Evolutionary conservation across 2,329 filamentous ascomycete species (phyloP).

Genomic region (Xylaria sp.): DNA sequence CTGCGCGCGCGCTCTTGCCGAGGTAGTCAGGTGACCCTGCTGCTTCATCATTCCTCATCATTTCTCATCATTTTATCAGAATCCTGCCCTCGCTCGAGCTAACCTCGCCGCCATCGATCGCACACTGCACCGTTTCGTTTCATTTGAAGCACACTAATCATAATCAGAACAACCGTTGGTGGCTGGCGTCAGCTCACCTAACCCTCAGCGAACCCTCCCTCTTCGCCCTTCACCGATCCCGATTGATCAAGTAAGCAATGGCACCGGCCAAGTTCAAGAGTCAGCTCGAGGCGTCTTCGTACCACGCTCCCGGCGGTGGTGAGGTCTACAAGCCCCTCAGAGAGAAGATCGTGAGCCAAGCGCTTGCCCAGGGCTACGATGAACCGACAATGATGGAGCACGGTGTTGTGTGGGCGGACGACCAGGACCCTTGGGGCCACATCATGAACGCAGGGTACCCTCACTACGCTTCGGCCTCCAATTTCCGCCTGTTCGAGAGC

Average conservation of each 20-base stretch:
- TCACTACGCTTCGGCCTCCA: constrained; percentile 17
- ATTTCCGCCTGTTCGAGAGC: constrained; percentile 24
- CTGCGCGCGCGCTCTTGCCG: no score
- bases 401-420: constrained; percentile 24
- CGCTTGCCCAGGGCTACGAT: constrained; percentile 22
- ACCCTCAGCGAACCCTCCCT: no score
- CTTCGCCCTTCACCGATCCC: no score
- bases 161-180: no score
- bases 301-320: constrained; percentile 24
- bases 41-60: no score
- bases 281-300: constrained; percentile 24
- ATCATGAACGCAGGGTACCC: constrained; percentile 24
- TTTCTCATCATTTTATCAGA: no score
- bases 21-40: no score
- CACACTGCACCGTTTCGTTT: no score
- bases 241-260: constrained; percentile 6
- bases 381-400: constrained; percentile 24
- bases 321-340: constrained; percentile 23
- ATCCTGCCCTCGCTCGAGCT: no score
- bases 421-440: constrained; percentile 26
- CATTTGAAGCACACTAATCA: no score
- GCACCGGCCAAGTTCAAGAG: constrained; percentile 18
- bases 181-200: no score
- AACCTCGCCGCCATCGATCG: no score
- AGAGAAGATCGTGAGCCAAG: constrained; percentile 16